Evolutionary conservation across 164 flowering plant species (phyloP), one percentile per base, ranked within the genome.

Genomic region (Tetracentron sinense): DNA sequence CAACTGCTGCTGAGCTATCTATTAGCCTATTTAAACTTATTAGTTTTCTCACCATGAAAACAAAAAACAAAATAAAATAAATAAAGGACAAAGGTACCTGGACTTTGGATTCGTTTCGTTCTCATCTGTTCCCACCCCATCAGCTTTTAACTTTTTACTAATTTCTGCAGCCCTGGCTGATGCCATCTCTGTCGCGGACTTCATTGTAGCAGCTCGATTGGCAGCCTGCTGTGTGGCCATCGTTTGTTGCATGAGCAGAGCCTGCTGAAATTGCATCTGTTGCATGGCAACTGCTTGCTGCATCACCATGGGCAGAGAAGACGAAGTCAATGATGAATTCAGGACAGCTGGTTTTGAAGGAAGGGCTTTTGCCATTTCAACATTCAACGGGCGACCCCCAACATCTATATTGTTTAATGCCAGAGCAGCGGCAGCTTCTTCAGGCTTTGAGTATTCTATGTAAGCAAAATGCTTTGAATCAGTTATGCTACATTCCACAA

Each of bases 221-320:
- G 99, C 99, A 42, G 99, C 99, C 76, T 92, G 97, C 69, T 92
- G 97, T 1, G 97, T 83, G 69, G 79, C 81, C 89, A 95, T 60
- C 54, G 90, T 81, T 71, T 92, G 97, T 65, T 95, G 99, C 97
- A 95, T 90, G 23, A 92, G 60, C 54, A 95, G 72, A 64, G 99
- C 94, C 81, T 95, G 97, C 78, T 95, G 99, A 74, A 90, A 95
- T 61, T 95, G 97, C 96, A 94, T 89, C 72, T 95, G 99, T 69
- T 95, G 99, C 97, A 92, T 85, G 20, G 97, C 97, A 70, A 92
- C 97, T 71, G 99, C 97, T 76, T 95, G 99, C 74, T 95, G 97
- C 99, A 95, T 92, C 73, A 87, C 79, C 82, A 85, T 62, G 7
- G 97, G 96, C 46, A 89, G 76, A 69, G 97, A 89, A 46, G 97